Evolutionary conservation across 108 stramenopile genomes (phyloP).

Genomic region (Pseudonitzschia pungens): DNA sequence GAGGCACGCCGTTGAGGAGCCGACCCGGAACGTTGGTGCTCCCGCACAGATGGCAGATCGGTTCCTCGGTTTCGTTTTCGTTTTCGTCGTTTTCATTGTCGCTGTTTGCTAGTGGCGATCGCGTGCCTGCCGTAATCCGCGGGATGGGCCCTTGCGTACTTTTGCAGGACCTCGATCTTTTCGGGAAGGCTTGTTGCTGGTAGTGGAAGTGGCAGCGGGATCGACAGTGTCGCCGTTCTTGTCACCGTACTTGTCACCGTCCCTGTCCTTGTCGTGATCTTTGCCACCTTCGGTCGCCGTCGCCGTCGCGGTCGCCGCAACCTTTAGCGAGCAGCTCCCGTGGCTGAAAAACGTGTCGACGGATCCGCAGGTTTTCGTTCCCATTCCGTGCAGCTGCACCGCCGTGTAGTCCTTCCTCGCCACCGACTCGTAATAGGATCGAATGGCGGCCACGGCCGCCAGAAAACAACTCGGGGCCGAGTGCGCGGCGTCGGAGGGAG

Average conservation of each 20-base stretch:
- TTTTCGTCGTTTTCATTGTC: too few relatives aligned
- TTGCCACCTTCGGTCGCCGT: too few relatives aligned
- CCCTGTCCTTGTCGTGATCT: too few relatives aligned
- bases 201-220: not conserved
- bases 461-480: conserved; percentile 20
- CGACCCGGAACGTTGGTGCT: conserved; percentile 25
- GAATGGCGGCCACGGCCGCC: conserved; percentile 23
- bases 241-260: too few relatives aligned
- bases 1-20: conserved; percentile 22
- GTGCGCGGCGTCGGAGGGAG: conserved; percentile 29
- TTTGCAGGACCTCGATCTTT: conserved; percentile 4
- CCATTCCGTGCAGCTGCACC: conserved; percentile 35
- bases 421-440: conserved; percentile 17
- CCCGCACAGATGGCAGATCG: conserved; percentile 12
- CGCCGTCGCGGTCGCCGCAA: too few relatives aligned
- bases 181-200: not conserved
- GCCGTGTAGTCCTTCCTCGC: conserved; percentile 18
- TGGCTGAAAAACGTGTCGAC: conserved; percentile 30
- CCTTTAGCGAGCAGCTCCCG: not conserved
- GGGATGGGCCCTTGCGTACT: not conserved
- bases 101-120: not conserved
- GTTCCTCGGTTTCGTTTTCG: not conserved
- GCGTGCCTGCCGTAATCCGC: not conserved
- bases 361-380: conserved; percentile 9
- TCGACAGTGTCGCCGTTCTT: too few relatives aligned